phyloP scores from a whole-genome alignment of 75 land plant genomes.

The Cupressus sempervirens region DNA sequence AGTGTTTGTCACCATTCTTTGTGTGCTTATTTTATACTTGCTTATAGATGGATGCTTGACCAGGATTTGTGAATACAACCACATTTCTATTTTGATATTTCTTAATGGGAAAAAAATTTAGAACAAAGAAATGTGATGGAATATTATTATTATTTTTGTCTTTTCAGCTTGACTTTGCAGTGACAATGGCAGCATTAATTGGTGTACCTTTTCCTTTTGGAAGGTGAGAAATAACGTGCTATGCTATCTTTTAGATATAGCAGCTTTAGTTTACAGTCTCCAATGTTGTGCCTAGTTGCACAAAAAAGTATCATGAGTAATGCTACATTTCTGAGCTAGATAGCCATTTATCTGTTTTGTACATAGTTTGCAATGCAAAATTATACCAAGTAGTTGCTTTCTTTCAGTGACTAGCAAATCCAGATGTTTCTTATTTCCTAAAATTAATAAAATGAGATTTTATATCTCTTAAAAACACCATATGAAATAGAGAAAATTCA shows the following conservation, averaged over 20 bases:
- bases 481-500: not conserved
- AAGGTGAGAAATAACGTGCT: slow-evolving; percentile 45
- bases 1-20: too few relatives aligned
- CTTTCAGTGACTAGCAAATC: not conserved
- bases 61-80: not conserved
- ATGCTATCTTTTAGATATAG: not conserved
- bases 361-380: not conserved
- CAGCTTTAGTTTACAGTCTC: not conserved
- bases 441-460: not conserved
- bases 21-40: not conserved
- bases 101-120: not conserved
- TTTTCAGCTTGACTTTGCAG: slow-evolving; percentile 93
- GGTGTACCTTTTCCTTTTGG: slow-evolving; percentile 96
- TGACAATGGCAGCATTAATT: slow-evolving; percentile 73
- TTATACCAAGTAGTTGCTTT: not conserved
- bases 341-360: not conserved
- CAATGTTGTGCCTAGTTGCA: not conserved
- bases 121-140: not conserved
- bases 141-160: not conserved
- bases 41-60: not conserved
- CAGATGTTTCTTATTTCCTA: not conserved
- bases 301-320: too few relatives aligned
- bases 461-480: not conserved
- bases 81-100: not conserved
- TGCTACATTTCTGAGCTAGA: not conserved